phyloP scores from a whole-genome alignment of 78 protist genomes.

The Pirum gemmata region DNA sequence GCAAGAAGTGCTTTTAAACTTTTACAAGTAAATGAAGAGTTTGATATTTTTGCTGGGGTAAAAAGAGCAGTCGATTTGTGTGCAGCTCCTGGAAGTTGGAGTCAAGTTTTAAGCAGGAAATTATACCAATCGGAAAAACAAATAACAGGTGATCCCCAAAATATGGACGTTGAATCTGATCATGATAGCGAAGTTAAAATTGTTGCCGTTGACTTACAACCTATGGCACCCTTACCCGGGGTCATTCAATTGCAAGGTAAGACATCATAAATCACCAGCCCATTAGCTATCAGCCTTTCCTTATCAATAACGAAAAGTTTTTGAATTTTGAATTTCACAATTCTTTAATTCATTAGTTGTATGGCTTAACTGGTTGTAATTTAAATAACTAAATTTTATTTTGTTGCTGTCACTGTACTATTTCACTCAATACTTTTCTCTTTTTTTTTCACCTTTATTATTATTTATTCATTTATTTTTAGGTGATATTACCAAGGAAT shows the following conservation, averaged over 20 bases:
- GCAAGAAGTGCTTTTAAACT: slow-evolving; percentile 97
- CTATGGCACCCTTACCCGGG: slow-evolving; percentile 97
- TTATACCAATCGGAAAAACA: too few relatives aligned
- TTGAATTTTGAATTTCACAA: too few relatives aligned
- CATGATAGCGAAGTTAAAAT: slow-evolving; percentile 45
- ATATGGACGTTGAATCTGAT: not conserved
- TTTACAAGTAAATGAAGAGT: slow-evolving; percentile 90
- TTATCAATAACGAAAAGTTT: too few relatives aligned
- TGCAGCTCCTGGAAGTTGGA: slow-evolving; percentile 96
- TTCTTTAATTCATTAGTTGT: too few relatives aligned
- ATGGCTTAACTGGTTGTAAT: too few relatives aligned
- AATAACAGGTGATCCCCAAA: too few relatives aligned
- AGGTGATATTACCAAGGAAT: slow-evolving; percentile 93
- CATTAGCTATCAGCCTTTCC: too few relatives aligned
- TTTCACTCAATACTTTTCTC: not conserved
- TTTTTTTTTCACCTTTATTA: not conserved
- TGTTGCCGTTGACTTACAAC: slow-evolving; percentile 95
- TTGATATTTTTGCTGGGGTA: slow-evolving; percentile 73
- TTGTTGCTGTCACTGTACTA: not conserved
- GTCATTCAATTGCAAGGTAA: too few relatives aligned
- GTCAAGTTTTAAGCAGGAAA: slow-evolving; percentile 69
- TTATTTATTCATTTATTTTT: slow-evolving; percentile 60
- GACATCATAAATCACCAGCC: too few relatives aligned
- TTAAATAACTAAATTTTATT: too few relatives aligned
- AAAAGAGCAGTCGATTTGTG: slow-evolving; percentile 95